Percentiles rank a stretch among this genome's conserved stretches.
Evolutionary conservation across 2,329 filamentous ascomycete species (phyloP).

Genomic region (Pestalotiopsis sp.): DNA sequence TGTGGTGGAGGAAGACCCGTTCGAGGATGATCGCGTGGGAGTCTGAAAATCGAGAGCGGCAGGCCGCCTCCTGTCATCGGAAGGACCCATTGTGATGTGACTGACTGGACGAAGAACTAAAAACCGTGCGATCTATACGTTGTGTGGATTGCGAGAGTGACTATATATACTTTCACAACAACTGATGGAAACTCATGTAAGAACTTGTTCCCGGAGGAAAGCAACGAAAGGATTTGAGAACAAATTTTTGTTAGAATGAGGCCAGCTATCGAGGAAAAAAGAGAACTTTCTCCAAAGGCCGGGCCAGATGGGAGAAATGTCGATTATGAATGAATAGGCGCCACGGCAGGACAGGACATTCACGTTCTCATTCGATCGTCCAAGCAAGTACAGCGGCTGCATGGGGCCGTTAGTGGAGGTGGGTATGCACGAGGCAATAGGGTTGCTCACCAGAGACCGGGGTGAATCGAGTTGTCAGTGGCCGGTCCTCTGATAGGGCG

Average conservation of each 20-base stretch:
- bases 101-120: conserved; percentile 33
- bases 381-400: conserved; percentile 30
- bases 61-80: conserved; percentile 58
- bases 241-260: conserved; percentile 41
- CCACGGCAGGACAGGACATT: conserved; percentile 27
- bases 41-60: conserved; percentile 51
- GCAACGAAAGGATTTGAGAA: conserved; percentile 37
- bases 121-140: conserved; percentile 36
- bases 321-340: conserved; percentile 57
- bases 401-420: conserved; percentile 39
- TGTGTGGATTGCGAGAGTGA: conserved; percentile 21
- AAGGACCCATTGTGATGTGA: conserved; percentile 29
- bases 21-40: conserved; percentile 48
- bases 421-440: conserved; percentile 36
- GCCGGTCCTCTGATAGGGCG: conserved; percentile 44
- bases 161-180: conserved; percentile 18
- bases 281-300: conserved; percentile 28
- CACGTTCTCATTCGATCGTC: conserved; percentile 33
- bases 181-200: conserved; percentile 21
- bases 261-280: conserved; percentile 55
- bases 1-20: conserved; percentile 51
- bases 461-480: conserved; percentile 35
- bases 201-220: conserved; percentile 28
- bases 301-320: conserved; percentile 38
- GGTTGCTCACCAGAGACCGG: conserved; percentile 37